Conservation (phyloP, 305 asterid genomes). For the Rubia tinctorum region DNA sequence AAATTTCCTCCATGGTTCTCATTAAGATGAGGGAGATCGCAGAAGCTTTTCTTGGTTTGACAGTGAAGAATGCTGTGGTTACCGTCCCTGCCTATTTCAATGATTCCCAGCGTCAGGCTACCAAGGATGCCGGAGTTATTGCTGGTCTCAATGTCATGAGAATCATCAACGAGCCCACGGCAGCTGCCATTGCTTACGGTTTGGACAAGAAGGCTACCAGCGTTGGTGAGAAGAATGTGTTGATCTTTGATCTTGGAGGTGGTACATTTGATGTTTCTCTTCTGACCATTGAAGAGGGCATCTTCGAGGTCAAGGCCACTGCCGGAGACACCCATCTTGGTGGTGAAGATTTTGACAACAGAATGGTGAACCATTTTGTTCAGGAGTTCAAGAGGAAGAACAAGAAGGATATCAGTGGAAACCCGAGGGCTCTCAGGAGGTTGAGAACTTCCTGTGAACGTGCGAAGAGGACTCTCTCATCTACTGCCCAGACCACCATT, state of each 20-base stretch:
- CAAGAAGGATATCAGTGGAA: constrained; percentile 71
- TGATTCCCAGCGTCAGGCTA: constrained; percentile 85
- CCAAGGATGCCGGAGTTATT: constrained; percentile 85
- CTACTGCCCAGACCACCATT: constrained; percentile 80
- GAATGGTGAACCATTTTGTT: constrained; percentile 82
- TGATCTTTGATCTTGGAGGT: constrained; percentile 86
- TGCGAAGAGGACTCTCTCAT: constrained; percentile 77
- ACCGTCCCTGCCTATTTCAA: constrained; percentile 84
- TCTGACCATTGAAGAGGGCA: constrained; percentile 76
- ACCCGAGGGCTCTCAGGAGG: constrained; percentile 61
- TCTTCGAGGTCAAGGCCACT: constrained; percentile 84
- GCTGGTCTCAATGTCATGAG: constrained; percentile 75
- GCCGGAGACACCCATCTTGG: constrained; percentile 94
- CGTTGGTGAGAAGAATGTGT: constrained; percentile 76
- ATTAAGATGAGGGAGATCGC: constrained; percentile 84
- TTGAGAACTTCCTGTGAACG: constrained; percentile 83
- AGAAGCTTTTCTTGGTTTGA: constrained; percentile 64
- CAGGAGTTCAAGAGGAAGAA: constrained; percentile 82
- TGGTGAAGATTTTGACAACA: constrained; percentile 81
- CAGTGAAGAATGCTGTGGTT: constrained; percentile 72
- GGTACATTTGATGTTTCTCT: constrained; percentile 83
- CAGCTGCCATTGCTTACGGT: constrained; percentile 84
- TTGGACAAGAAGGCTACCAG: constrained; percentile 84
- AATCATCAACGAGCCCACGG: constrained; percentile 84
- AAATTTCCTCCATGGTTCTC: constrained; percentile 81